A percentile compares a stretch with the other conserved stretches of the same genome.
Evolutionary conservation across 1,139 yeast species (phyloP).

Genomic region (Spathaspora sp.): DNA sequence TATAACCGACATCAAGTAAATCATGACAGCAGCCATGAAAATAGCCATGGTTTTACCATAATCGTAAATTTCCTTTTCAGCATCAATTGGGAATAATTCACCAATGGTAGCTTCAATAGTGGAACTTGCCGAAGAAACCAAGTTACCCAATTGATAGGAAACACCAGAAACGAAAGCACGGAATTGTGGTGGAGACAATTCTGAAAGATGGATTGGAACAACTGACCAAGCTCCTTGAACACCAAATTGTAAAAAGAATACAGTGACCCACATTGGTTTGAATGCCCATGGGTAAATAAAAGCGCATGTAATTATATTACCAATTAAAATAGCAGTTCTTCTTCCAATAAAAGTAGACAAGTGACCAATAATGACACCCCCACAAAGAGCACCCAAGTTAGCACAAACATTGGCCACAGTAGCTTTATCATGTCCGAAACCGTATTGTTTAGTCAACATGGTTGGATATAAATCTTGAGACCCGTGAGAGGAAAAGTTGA

Average conservation of each 20-base stretch:
- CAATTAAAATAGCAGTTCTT: conserved; percentile 41
- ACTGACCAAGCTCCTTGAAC: conserved; percentile 93
- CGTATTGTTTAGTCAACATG: conserved; percentile 30
- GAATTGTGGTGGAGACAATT: conserved; percentile 74
- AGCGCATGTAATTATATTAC: conserved; percentile 68
- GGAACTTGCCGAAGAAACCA: conserved; percentile 79
- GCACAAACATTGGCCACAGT: conserved; percentile 41
- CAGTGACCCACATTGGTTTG: conserved; percentile 57
- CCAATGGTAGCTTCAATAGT: conserved; percentile 81
- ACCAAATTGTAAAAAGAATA: conserved; percentile 76
- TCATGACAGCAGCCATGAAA: conserved; percentile 81
- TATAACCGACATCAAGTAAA: conserved; percentile 53
- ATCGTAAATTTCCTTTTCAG: conserved; percentile 20
- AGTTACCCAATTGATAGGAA: conserved; percentile 80
- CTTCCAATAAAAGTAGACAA: conserved; percentile 36
- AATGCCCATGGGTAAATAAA: conserved; percentile 76
- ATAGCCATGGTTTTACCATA: conserved; percentile 70
- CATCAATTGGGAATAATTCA: conserved; percentile 52
- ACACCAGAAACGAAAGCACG: conserved; percentile 73
- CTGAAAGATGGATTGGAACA: conserved; percentile 74
- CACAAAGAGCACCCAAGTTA: conserved; percentile 38
- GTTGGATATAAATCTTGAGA: conserved; percentile 43
- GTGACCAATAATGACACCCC: conserved; percentile 38
- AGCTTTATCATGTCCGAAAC: conserved; percentile 26
- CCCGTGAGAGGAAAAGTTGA: conserved; percentile 42